Evolutionary conservation across 768 basidiomycete species (phyloP).

Genomic region (Saitozyma sp.): DNA sequence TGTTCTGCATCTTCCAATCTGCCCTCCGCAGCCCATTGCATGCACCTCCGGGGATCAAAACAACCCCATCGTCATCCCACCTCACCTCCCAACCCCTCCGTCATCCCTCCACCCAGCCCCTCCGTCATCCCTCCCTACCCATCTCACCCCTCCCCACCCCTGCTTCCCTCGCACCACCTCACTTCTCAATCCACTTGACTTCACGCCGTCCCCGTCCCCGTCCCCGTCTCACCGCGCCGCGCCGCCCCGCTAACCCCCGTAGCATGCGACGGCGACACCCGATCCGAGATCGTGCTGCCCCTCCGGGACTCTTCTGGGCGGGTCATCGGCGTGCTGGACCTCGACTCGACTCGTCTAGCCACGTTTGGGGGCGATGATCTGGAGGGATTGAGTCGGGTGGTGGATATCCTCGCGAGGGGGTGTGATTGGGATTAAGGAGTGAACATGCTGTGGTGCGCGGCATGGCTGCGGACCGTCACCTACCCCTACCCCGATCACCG

Average conservation of each 20-base stretch:
- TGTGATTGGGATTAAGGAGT: constrained; percentile 42
- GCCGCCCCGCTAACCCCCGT: no score
- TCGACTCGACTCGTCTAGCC: constrained; percentile 72
- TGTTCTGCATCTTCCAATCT: background rate
- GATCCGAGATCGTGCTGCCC: constrained; percentile 86
- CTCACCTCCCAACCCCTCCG: no score
- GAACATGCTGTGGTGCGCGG: no score
- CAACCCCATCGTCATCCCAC: no score
- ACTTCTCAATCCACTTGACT: no score
- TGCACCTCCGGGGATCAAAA: background rate
- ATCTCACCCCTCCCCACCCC: background rate
- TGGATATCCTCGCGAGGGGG: constrained; percentile 60
- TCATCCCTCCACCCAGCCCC: no score
- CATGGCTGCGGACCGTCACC: no score
- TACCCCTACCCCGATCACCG: no score
- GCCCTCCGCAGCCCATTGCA: background rate
- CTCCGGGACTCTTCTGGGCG: constrained; percentile 54
- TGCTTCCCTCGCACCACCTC: no score
- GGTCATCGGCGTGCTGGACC: constrained; percentile 65
- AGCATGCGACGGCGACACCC: constrained; percentile 83
- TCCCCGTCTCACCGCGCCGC: no score
- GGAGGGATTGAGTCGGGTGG: constrained; percentile 73
- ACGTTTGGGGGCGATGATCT: constrained; percentile 79
- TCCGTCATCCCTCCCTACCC: no score
- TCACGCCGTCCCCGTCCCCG: no score